Conservation (phyloP, 2,329 filamentous ascomycete species). For the Colletotrichum lupini region DNA sequence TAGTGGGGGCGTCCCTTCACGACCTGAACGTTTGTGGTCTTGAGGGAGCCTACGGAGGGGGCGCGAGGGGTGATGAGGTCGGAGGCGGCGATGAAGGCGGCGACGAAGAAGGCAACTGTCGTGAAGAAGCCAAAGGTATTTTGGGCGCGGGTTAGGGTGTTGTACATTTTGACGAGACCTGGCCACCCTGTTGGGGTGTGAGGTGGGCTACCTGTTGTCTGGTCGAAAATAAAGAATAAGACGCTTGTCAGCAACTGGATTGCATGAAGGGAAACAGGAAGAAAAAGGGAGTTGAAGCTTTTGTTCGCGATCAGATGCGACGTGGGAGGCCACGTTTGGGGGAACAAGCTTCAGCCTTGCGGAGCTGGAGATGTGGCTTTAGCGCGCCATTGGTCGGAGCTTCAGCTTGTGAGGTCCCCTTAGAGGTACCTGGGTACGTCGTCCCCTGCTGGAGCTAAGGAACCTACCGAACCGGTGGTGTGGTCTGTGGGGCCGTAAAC, state of each 20-base stretch:
- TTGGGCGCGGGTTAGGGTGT: constrained; percentile 84
- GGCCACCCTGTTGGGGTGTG: neutral
- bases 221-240: neutral
- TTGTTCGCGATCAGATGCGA: constrained; percentile 22
- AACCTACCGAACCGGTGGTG: constrained; percentile 13
- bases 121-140: constrained; percentile 99
- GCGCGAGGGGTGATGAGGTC: constrained; percentile 77
- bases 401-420: neutral
- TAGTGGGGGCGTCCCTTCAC: constrained; percentile 95
- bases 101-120: constrained; percentile 87
- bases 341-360: constrained; percentile 34
- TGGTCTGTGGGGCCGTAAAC: neutral
- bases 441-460: neutral
- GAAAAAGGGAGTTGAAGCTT: neutral
- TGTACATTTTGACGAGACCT: constrained; percentile 77
- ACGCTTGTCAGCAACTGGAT: neutral
- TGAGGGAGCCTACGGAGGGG: constrained; percentile 70
- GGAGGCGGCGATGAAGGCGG: constrained; percentile 81
- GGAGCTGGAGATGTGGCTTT: constrained; percentile 24
- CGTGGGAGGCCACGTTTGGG: constrained; percentile 23
- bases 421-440: neutral
- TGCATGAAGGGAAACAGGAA: neutral
- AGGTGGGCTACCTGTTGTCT: neutral
- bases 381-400: constrained; percentile 20
- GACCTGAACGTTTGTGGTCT: constrained; percentile 84